Conservation (phyloP, 2,329 filamentous ascomycete genomes). For the Fusarium sp. region DNA sequence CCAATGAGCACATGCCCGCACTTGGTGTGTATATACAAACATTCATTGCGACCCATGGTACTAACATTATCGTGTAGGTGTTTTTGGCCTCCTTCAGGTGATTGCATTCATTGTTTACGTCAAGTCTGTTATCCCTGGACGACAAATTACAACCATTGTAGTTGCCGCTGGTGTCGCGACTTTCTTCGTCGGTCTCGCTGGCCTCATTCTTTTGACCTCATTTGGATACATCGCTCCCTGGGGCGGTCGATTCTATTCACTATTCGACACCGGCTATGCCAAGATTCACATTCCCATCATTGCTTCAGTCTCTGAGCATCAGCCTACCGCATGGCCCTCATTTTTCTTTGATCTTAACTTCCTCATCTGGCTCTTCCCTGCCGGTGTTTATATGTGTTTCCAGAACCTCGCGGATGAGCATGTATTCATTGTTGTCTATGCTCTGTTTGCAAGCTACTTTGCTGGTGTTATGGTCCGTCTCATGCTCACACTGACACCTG, state of each 20-base stretch:
- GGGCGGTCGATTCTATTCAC: conserved; percentile 98
- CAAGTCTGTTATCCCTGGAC: conserved; percentile 85
- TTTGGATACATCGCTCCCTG: conserved; percentile 94
- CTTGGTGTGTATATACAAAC: conserved; percentile 66
- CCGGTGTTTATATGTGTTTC: conserved; percentile 98
- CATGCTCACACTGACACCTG: conserved; percentile 96
- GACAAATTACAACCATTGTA: conserved; percentile 93
- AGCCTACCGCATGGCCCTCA: conserved; percentile 97
- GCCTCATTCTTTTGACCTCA: conserved; percentile 86
- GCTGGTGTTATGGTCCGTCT: conserved; percentile 99
- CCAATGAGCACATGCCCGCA: conserved; percentile 98
- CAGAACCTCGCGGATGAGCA: conserved; percentile 93
- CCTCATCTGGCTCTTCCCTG: conserved; percentile 98
- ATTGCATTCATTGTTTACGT: conserved; percentile 93
- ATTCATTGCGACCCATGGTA: neutral
- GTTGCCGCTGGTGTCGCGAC: conserved; percentile 77
- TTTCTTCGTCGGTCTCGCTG: conserved; percentile 76
- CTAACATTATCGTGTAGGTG: conserved; percentile 63
- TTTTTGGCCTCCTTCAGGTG: conserved; percentile 95
- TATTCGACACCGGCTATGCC: conserved; percentile 98
- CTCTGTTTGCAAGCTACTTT: conserved; percentile 97
- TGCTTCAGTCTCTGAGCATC: conserved; percentile 98
- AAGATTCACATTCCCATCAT: conserved; percentile 99
- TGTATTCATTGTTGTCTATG: conserved; percentile 96
- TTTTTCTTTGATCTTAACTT: conserved; percentile 99